Conservation (phyloP, 1,139 yeast species). For the Scheffersomyces titani region DNA sequence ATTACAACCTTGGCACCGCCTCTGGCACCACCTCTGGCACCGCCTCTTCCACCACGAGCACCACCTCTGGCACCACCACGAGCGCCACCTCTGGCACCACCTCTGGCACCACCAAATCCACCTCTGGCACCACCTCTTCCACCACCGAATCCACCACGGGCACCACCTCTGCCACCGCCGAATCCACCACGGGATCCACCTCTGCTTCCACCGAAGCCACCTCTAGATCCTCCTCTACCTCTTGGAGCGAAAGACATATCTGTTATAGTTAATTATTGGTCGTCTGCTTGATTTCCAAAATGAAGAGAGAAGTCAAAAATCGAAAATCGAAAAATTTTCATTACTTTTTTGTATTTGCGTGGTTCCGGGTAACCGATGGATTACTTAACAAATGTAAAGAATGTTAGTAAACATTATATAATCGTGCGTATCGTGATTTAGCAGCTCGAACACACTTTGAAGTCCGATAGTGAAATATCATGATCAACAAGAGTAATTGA, state of each 20-base stretch:
- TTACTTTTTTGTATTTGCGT: constrained; percentile 11
- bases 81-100: constrained; percentile 32
- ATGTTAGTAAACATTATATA: background rate
- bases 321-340: constrained; percentile 9
- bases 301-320: background rate
- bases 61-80: constrained; percentile 53
- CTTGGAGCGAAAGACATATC: constrained; percentile 35
- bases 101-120: constrained; percentile 26
- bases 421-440: constrained; percentile 4
- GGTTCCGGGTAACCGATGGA: constrained; percentile 19
- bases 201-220: constrained; percentile 39
- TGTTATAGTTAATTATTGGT: background rate
- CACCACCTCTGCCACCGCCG: constrained; percentile 43
- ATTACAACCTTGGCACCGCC: constrained; percentile 95
- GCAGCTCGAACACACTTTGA: constrained; percentile 1
- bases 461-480: background rate
- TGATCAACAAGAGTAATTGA: background rate
- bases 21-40: constrained; percentile 74
- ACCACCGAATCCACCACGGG: constrained; percentile 46
- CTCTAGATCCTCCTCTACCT: constrained; percentile 25
- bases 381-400: constrained; percentile 12
- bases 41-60: constrained; percentile 68
- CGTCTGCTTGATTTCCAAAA: background rate
- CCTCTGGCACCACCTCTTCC: constrained; percentile 30
- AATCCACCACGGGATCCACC: constrained; percentile 26